phyloP scores from a whole-genome alignment of 176 grass and related monocot species.

The Ananas comosus region DNA sequence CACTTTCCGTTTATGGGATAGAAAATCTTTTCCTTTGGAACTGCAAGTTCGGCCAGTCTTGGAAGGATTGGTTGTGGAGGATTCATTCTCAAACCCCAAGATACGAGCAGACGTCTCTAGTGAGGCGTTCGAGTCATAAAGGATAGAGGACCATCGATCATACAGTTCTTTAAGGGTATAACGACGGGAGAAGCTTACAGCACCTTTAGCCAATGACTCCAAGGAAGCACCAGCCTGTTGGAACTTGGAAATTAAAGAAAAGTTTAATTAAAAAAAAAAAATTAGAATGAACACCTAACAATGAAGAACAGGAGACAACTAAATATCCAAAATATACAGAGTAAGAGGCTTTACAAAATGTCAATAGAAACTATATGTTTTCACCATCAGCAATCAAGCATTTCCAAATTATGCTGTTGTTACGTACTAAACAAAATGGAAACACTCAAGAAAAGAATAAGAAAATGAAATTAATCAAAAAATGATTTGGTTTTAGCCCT shows the following conservation, averaged over 20 bases:
- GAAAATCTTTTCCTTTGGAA: conserved; percentile 45
- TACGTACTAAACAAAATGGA: neutral
- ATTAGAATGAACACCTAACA: neutral
- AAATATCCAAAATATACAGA: neutral
- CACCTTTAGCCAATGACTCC: conserved; percentile 51
- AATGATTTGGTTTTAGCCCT: neutral
- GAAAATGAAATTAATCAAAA: neutral
- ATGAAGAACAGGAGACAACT: neutral
- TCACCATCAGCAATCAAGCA: neutral
- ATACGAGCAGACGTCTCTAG: conserved; percentile 26
- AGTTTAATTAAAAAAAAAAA: neutral
- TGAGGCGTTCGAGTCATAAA: conserved; percentile 25
- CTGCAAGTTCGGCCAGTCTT: conserved; percentile 48
- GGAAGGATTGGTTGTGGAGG: conserved; percentile 37
- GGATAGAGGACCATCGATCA: conserved; percentile 36
- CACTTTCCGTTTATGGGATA: conserved; percentile 54
- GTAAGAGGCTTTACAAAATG: neutral
- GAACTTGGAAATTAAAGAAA: conserved; percentile 5
- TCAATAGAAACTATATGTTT: neutral
- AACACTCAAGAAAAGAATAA: neutral
- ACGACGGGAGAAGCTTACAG: conserved; percentile 34
- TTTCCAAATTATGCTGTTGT: neutral
- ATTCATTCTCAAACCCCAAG: conserved; percentile 33
- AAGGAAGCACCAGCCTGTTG: conserved; percentile 43
- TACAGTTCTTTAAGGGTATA: conserved; percentile 43